phyloP scores from a whole-genome alignment of 1,284 basidiomycete species.

The Ustilago shanxiensis region DNA sequence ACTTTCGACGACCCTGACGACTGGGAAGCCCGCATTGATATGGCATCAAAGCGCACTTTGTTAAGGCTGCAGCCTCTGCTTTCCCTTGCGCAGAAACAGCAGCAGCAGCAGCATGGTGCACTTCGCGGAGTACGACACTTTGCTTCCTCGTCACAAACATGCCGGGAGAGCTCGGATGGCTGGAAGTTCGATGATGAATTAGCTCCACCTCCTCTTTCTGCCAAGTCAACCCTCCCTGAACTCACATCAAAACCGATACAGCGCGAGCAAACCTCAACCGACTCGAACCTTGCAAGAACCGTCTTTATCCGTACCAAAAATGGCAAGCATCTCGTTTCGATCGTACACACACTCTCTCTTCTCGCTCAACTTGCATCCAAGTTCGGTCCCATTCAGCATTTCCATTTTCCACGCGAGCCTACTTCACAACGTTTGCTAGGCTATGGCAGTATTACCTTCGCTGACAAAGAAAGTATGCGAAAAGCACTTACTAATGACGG shows the following conservation, averaged over 20 bases:
- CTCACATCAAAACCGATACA: background rate
- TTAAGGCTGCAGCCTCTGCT: constrained; percentile 27
- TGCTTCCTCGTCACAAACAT: constrained; percentile 3
- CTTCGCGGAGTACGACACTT: constrained; percentile 3
- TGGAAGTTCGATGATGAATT: constrained; percentile 30
- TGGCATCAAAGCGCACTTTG: constrained; percentile 28
- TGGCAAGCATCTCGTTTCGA: constrained; percentile 50
- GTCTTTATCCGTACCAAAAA: constrained; percentile 43
- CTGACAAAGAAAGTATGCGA: constrained; percentile 25
- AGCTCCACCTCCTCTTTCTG: constrained; percentile 14
- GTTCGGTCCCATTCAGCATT: constrained; percentile 44
- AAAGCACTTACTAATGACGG: constrained; percentile 44
- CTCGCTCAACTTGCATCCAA: constrained; percentile 37
- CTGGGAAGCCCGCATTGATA: background rate
- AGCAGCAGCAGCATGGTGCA: constrained; percentile 4
- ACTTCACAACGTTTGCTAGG: constrained; percentile 29
- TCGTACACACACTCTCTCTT: constrained; percentile 45
- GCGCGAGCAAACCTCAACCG: background rate
- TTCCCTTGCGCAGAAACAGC: background rate
- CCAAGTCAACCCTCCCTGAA: background rate
- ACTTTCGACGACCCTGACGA: background rate
- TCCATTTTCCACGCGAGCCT: constrained; percentile 51
- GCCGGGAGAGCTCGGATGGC: background rate
- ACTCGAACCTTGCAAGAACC: constrained; percentile 24
- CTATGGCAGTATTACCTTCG: constrained; percentile 48